Evolutionary conservation across 805 yeast species (phyloP).

Genomic region (Komagataella populi): DNA sequence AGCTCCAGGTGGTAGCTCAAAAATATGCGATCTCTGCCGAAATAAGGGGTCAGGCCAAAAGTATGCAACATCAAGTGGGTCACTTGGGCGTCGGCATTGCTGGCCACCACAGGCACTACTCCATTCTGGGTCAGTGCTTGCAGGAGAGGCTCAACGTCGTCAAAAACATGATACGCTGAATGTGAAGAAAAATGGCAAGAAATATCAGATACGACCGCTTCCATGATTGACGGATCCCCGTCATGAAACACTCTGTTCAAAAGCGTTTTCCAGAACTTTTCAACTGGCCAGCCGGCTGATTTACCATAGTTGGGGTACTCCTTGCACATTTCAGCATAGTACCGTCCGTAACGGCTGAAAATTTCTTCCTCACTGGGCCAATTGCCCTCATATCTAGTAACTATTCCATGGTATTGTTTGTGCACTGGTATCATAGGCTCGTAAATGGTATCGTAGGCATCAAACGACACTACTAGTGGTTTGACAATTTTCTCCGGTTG

Average conservation of each 20-base stretch:
- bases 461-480: slow-evolving; percentile 45
- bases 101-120: slow-evolving; percentile 28
- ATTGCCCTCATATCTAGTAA: slow-evolving; percentile 23
- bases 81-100: slow-evolving; percentile 54
- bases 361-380: slow-evolving; percentile 6
- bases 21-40: slow-evolving; percentile 25
- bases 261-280: slow-evolving; percentile 47
- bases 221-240: slow-evolving; percentile 12
- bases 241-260: slow-evolving; percentile 29
- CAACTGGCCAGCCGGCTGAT: slow-evolving; percentile 14
- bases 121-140: slow-evolving; percentile 16
- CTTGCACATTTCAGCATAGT: slow-evolving; percentile 20
- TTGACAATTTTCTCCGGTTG: neutral
- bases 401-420: slow-evolving; percentile 37
- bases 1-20: slow-evolving; percentile 44
- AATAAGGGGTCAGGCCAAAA: slow-evolving; percentile 27
- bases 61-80: slow-evolving; percentile 26
- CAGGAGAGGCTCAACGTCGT: slow-evolving; percentile 38
- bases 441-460: slow-evolving; percentile 57
- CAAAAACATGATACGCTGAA: slow-evolving; percentile 38
- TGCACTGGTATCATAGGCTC: slow-evolving; percentile 40
- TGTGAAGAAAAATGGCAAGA: slow-evolving; percentile 32
- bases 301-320: slow-evolving; percentile 57
- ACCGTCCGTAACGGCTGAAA: slow-evolving; percentile 15
- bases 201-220: slow-evolving; percentile 28